These are phyloP conservation scores for Eucalyptus sp. DNA, from an alignment of 345 rosid species.

Conservation along the genomic window DNA sequence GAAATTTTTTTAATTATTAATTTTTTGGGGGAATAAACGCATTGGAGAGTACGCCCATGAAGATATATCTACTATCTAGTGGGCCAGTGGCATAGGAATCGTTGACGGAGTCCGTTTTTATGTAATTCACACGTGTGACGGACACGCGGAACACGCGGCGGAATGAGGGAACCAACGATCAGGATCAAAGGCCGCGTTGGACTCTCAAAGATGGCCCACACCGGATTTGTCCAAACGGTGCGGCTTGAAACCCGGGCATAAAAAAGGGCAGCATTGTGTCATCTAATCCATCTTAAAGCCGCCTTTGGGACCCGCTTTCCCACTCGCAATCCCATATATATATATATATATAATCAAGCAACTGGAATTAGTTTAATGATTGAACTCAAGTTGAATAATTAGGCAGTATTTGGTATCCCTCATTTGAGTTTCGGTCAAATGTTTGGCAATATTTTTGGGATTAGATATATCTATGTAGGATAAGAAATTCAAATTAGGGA, in stretches of 20 bases:
- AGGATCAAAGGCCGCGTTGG: not conserved
- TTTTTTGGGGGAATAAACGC: not conserved
- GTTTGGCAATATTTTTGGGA: not conserved
- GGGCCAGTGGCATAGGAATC: not conserved
- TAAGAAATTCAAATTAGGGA: not conserved
- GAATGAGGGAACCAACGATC: not conserved
- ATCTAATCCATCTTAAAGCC: not conserved
- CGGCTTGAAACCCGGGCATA: not conserved
- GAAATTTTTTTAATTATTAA: too few relatives aligned
- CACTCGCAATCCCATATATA: not conserved
- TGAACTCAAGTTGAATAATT: not conserved
- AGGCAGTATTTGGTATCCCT: fast-evolving
- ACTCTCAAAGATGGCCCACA: not conserved
- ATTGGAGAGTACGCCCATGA: not conserved
- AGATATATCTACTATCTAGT: not conserved
- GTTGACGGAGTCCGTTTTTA: not conserved
- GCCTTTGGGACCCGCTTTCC: not conserved
- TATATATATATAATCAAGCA: not conserved
- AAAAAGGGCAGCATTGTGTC: not conserved
- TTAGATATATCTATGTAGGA: fast-evolving
- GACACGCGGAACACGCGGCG: not conserved
- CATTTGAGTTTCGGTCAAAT: fast-evolving
- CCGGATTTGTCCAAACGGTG: not conserved
- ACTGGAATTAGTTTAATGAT: not conserved
- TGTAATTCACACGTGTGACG: too few relatives aligned